phyloP scores from a whole-genome alignment of 352 stramenopile genomes.

The Phytophthora aleatoria region DNA sequence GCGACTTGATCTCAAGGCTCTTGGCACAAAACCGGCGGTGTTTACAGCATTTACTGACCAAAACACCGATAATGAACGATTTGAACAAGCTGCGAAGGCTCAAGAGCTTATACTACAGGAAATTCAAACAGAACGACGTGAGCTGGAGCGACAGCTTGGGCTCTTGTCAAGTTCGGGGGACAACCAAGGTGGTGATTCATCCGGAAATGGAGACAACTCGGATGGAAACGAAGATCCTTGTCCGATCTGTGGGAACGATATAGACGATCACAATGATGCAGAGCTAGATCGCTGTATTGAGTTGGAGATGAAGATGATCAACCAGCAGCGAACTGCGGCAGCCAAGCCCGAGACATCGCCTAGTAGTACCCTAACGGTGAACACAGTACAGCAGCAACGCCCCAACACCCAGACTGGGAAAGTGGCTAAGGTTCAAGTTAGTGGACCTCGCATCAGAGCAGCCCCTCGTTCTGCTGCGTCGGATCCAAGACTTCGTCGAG shows the following conservation, averaged over 20 bases:
- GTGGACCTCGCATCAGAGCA: neutral
- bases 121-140: slow-evolving; percentile 50
- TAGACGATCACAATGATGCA: slow-evolving; percentile 62
- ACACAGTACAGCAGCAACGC: slow-evolving; percentile 12
- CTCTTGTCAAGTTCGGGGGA: slow-evolving; percentile 17
- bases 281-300: slow-evolving; percentile 68
- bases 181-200: slow-evolving; percentile 10
- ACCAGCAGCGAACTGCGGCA: neutral
- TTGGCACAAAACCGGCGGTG: slow-evolving; percentile 13
- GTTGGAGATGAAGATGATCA: slow-evolving; percentile 42
- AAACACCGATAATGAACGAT: slow-evolving; percentile 15
- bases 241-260: slow-evolving; percentile 55
- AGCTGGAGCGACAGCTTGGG: slow-evolving; percentile 52
- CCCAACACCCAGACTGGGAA: slow-evolving; percentile 14
- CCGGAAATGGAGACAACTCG: slow-evolving; percentile 1
- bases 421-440: neutral
- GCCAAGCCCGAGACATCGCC: slow-evolving; percentile 5
- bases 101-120: slow-evolving; percentile 33
- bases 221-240: slow-evolving; percentile 40
- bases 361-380: neutral
- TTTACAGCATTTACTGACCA: slow-evolving; percentile 29
- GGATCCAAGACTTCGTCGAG: slow-evolving; percentile 22
- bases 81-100: slow-evolving; percentile 24
- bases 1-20: slow-evolving; percentile 34
- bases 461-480: slow-evolving; percentile 16